These are phyloP conservation scores for Prinsepia uniflora DNA, from an alignment of 306 rosid species.

Conservation along the genomic window DNA sequence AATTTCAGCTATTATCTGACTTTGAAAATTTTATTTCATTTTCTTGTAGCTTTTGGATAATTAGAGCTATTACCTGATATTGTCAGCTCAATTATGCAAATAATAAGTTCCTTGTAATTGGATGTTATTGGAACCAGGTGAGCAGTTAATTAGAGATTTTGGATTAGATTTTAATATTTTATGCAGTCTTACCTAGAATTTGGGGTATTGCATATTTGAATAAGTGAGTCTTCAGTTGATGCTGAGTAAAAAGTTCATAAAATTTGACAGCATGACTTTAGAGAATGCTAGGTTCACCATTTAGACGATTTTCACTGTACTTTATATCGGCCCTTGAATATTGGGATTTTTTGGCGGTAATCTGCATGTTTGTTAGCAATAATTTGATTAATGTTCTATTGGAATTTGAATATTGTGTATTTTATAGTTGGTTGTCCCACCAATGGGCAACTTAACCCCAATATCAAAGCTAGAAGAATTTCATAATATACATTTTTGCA, in stretches of 20 bases:
- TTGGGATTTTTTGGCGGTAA: background rate
- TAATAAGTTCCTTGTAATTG: background rate
- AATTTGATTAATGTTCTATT: background rate
- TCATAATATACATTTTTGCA: too few species aligned
- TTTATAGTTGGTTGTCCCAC: background rate
- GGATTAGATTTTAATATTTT: background rate
- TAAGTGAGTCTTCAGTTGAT: background rate
- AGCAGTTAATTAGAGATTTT: background rate
- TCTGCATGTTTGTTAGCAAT: background rate
- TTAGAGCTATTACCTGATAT: background rate
- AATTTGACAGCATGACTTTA: background rate
- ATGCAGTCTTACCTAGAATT: background rate
- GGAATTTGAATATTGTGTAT: background rate
- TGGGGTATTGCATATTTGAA: background rate
- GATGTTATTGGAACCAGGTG: background rate
- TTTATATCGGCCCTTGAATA: background rate
- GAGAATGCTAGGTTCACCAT: background rate
- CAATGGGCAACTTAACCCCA: background rate
- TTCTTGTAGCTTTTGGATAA: background rate
- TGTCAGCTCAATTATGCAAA: background rate
- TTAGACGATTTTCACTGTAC: background rate
- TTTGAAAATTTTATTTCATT: background rate
- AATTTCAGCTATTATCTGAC: slow-evolving; percentile 17
- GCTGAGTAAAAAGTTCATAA: background rate
- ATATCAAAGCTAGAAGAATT: too few species aligned